Evolutionary conservation across 140 eudicot species (phyloP), one percentile per base, ranked within the genome.

Genomic region (Cichorium intybus): DNA sequence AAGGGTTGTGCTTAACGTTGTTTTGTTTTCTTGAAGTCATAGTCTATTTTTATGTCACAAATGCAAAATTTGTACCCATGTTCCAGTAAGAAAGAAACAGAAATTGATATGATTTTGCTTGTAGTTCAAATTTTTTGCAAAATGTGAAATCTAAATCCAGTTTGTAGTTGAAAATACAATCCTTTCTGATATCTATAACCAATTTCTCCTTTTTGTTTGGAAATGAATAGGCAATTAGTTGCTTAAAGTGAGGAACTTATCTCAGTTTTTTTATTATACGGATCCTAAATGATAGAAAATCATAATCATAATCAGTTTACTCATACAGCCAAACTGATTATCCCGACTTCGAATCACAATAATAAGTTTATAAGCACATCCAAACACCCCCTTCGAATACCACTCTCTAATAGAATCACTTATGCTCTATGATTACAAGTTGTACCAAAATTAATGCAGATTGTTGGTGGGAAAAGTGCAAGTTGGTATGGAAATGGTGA

Each of bases 381-480:
- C 31, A 11, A 15, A 26, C 26, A 7, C n/a, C 24, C 41, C 56
- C 2, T 7, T 50, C 0, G 35, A 0, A 11, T 6, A 10, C 34
- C 46, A 5, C 12, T 60, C 37, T 12, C 31, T 70, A 11, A 10
- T 21, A 26, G 39, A 15, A 54, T 22, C 8, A 37, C 51, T 45
- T 49, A 11, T 52, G 50, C n/a, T 59, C n/a, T 55, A 23, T 14
- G 28, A 15, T 29, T 35, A 57, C 50, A 49, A 62, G 27, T 37
- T 58, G 6, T 47, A 37, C 46, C 4, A 4, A 16, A 26, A 20
- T 21, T 37, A 31, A 51, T 77, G 76, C 85, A 91, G 97, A 73
- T 85, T 76, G 82, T 91, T 78, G 97, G 97, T 33, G 91, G 95
- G 58, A 82, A 70, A 48, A 39, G 56, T 60, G 77, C 83, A 64